Evolutionary conservation across 2,329 filamentous ascomycete genomes (phyloP).

Genomic region (Hymenoscyphus linearis): DNA sequence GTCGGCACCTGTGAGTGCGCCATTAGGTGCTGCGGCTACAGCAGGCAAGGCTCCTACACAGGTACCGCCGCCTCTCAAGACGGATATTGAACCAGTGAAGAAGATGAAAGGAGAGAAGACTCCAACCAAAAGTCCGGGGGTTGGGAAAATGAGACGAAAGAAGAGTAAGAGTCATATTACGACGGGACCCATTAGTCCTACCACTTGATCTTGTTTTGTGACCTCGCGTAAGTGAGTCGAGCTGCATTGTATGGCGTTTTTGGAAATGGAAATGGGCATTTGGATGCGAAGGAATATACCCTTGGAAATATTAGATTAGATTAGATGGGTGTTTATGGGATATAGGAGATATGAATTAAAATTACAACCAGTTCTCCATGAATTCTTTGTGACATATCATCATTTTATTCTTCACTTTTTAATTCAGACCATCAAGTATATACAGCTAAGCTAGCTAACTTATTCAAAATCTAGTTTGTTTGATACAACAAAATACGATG

Average conservation of each 20-base stretch:
- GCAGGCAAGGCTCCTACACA: conserved; percentile 17
- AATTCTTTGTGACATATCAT: not conserved
- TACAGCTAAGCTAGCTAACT: not conserved
- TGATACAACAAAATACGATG: not conserved
- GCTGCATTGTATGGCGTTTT: not conserved
- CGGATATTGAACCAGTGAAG: conserved; percentile 25
- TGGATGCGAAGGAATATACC: not conserved
- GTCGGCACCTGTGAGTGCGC: conserved; percentile 15
- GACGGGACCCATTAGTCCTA: conserved; percentile 22
- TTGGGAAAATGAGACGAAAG: conserved; percentile 34
- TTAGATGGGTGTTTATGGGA: not conserved
- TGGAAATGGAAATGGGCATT: not conserved
- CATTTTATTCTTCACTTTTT: too few species aligned
- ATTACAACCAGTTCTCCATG: not conserved
- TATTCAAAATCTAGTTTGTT: not conserved
- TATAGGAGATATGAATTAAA: not conserved
- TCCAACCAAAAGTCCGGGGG: conserved; percentile 29
- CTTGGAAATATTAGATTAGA: not conserved
- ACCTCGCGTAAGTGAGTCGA: not conserved
- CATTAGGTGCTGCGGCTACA: conserved; percentile 12
- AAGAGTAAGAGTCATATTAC: conserved; percentile 32
- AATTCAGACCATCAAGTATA: not conserved
- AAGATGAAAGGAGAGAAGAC: conserved; percentile 31
- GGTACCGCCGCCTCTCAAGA: conserved; percentile 22
- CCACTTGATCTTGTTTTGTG: not conserved